Base-by-base conservation (phyloP, 306 rosid species). In the Quercus dentata region DNA sequence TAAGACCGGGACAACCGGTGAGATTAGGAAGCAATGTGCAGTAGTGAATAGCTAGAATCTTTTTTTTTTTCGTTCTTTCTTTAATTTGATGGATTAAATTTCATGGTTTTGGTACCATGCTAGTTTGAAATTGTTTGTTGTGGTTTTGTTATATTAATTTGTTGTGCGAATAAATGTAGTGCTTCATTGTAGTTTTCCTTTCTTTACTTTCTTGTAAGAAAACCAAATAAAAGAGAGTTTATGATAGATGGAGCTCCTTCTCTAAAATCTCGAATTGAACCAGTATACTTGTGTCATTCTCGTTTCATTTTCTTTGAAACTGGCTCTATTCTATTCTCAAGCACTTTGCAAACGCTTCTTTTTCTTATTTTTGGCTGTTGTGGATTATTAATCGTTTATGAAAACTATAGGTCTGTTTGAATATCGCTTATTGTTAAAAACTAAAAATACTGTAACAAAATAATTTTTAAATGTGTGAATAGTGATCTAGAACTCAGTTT, bases 21-120 rank as follows among this genome's bases (percentile, higher is more conserved):
- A 91, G 86, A 92, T 95, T 69, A 93, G 97, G 86, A 95, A 87
- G 85, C 86, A 81, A 0, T 95, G 99, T 83, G 92, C 88, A 6
- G 6, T 88, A 56, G 91, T 91, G 25, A 94, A 94, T 85, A 85
- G 86, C 57, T 89, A 80, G 62, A 55, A n/a, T 44, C 25, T 23
- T 49, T 4, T 19, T 11, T 35, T 27, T 35, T 18, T 30, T 78
- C 46, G 56, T 19, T 28, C 17, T 14, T 75, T 28, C 17, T 2
- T 11, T 27, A 5, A 18, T 4, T 18, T 7, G 1, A 1, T 3
- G 25, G 6, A 13, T 65, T 65, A 30, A 18, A 7, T 17, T 65
- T 33, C 63, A 56, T 75, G 72, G 56, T 69, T 56, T 12, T 19
- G 3, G 9, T 23, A 56, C 57, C 13, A 4, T 73, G 1, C 38